Evolutionary conservation across 768 basidiomycete species (phyloP), one percentile per base, ranked within the genome.

Genomic region (Rhizopogon vesiculosus): DNA sequence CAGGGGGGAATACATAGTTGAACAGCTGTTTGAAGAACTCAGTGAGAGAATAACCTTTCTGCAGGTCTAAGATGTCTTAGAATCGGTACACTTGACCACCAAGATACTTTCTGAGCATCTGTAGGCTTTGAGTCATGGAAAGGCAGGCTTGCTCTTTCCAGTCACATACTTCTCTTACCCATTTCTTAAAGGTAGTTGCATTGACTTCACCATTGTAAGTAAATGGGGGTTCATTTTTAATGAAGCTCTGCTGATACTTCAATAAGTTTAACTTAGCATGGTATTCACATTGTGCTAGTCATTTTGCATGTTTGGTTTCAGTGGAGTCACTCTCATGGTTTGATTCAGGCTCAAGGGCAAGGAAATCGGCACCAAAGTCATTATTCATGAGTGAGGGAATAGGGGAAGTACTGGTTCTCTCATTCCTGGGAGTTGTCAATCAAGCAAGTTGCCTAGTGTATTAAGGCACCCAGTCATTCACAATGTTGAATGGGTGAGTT

Each of bases 1-100:
- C 62, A 0, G 54, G 52, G 0, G 59, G 62, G 51, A 63, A 63
- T 7, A 56, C 35, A 22, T 57, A 42, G 28, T 63, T 49, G 19
- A 61, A 63, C 1, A 63, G 25, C 0, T 7, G 53, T 7, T 55
- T 50, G 10, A 63, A 60, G 43, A 58, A 58, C 0, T 48, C 45
- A 0, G 44, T 54, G 12, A 60, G 51, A 0, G 38, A 44, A 38
- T 59, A 62, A 16, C 55, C 52, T 29, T 57, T 55, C 3, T 56
- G 42, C 1, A 38, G 15, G n/a, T 51, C 40, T 4, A 51, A 31
- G 7, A 60, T 50, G 5, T 56, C 42, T 4, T 49, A 62, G 45
- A 59, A 62, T 1, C 28, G 25, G 18, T 52, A 42, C 4, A 56
- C 61, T 1, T 8, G 18, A 0, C 57, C 52, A 29, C 13, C 40